Evolutionary conservation across 306 rosid genomes (phyloP), one percentile per base, ranked within the genome.

Genomic region (Vachellia collinsii): DNA sequence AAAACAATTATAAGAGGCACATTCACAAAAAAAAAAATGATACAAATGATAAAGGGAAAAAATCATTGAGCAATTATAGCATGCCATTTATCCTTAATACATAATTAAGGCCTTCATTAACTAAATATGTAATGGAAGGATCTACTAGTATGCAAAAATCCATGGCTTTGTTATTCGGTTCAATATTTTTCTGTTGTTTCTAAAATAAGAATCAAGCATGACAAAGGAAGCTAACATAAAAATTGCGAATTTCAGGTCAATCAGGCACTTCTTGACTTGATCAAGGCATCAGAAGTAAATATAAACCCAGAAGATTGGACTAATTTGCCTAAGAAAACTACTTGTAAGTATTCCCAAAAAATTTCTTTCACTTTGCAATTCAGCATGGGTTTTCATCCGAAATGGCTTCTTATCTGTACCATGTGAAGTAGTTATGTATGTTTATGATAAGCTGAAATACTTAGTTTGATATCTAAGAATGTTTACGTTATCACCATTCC

Each of bases 241-340:
- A 38, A 59, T 59, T 80, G 61, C 13, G 68, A 82, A 77, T 39
- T 83, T 83, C 92, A 95, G 99, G 98, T 96, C 72, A 96, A 93
- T 77, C 90, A 88, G 89, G 93, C 98, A 78, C 89, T 96, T 19
- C 59, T 84, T 66, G 97, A 96, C 59, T 79, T 96, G 82, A 92
- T 96, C 54, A 82, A 80, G 82, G 97, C 98, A 82, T 86, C 99
- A 50, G 87, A 85, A 86, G 80, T 54, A 76, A 88, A 84, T 82
- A 80, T 81, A 72, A 88, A 59, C 13, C 94, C 93, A 47, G 86
- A 81, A 20, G 97, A 89, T n/a, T 96, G 99, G 99, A 92, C 97
- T 73, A 92, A 96, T 88, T 74, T 96, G 85, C 85, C 89, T 29
- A 85, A 80, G 83, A 77, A 63, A 80, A 70, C 85, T 78, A 75